Evolutionary conservation across 371 early-diverging fungal genomes (phyloP), one percentile per base, ranked within the genome.

Genomic region (Haplosporangium sp.): DNA sequence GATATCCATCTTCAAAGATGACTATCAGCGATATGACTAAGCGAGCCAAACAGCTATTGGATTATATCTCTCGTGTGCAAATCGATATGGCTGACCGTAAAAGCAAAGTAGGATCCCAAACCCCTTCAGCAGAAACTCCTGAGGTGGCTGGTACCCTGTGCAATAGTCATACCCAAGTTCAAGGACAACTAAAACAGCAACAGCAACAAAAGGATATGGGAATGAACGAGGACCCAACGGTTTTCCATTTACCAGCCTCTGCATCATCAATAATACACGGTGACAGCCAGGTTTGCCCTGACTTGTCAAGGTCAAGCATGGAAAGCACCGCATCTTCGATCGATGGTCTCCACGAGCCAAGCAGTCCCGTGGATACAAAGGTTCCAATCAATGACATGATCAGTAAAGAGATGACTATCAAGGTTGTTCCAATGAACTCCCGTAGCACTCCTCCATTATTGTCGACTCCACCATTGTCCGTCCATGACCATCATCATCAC

Each of bases 21-120:
- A 71, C 88, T 1, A 76, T 92, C 40, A 83, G 85, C 1, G 91
- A 92, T 9, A 92, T 90, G 92, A 86, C 84, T 47, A 88, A 87
- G 65, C 87, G 92, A 11, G 88, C 88, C 13, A 86, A 88, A 63
- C 88, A 88, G 55, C 78, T 92, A 39, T 63, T 90, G 68, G 90
- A 90, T 42, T 90, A 88, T 58, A 85, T 92, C 42, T 84, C 83
- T 39, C 88, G 87, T n/a, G 71, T 89, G 45, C 88, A 90, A 63
- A 69, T 87, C 6, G 85, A 87, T 39, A 71, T 89, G 77, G 85
- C 86, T 7, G 77, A 78, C 10, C 65, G 68, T 11, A 81, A 72
- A 66, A 71, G 44, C 66, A 74, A 61, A 56, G 63, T 55, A 11
- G 67, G 45, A 20, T 60, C 63, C 1, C 59, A 38, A 17, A 48